Evolutionary conservation across 805 yeast species (phyloP), one percentile per base, ranked within the genome.

Genomic region (Candida nemodendra): DNA sequence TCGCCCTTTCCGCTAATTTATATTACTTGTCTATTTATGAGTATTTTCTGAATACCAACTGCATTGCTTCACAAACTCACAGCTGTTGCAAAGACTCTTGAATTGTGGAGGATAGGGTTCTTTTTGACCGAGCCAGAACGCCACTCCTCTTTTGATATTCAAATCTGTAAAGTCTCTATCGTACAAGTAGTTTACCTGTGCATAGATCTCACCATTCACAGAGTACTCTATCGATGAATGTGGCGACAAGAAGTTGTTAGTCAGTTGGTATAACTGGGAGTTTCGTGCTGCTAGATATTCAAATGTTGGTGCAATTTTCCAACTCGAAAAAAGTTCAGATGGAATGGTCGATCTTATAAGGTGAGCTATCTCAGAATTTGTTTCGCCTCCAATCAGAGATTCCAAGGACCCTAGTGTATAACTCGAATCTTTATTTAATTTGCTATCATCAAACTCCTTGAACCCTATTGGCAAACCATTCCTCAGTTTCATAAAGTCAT

Each of bases 121-220:
- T 31, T 84, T 59, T 22, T 58, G 48, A 0, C 89, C 89, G 48
- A 66, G 64, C 89, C 89, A 83, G 45, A 79, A 74, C 17, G 53
- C 51, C 35, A 73, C 47, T 3, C 78, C 65, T 9, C 55, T 46
- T 0, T 44, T 30, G 2, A 73, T 54, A 6, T 62, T 54, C 2
- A 45, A 24, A 1, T 59, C 43, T 2, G 76, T 50, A 9, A 44
- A 50, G 0, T 45, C 34, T 4, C 53, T 49, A 33, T 69, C 62
- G 49, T 67, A 78, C 3, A 56, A 39, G 37, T 73, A 74, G 7
- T 52, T 32, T 0, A 66, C 52, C 14, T 68, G 68, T 18, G 66
- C 59, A 47, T 80, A 75, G 4, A 71, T 65, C 15, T 44, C 55
- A 5, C 60, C 64, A 26, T 67, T 61, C 47, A 64, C 71, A 46